phyloP scores from a whole-genome alignment of 768 basidiomycete genomes.

The Tylopilus vinaceipallidus region DNA sequence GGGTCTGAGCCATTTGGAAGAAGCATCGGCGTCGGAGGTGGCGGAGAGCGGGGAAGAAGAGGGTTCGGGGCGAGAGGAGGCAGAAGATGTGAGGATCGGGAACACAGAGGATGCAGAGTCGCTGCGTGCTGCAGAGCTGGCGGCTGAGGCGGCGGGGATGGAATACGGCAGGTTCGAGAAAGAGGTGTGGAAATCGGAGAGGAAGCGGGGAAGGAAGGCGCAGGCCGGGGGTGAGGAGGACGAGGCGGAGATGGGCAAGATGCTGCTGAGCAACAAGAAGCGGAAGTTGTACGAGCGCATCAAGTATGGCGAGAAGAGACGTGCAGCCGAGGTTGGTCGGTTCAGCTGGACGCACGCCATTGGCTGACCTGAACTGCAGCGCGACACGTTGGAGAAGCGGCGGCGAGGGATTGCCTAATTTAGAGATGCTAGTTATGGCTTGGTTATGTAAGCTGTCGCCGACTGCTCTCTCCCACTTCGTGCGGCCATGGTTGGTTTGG shows the following conservation, averaged over 20 bases:
- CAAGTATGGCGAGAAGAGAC: conserved; percentile 81
- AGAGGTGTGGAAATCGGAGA: conserved; percentile 61
- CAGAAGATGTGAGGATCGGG: conserved; percentile 30
- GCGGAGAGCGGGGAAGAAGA: conserved; percentile 29
- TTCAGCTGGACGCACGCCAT: not conserved
- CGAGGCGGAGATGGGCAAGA: conserved; percentile 92
- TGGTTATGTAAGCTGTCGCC: no score
- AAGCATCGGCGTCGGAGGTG: conserved; percentile 30
- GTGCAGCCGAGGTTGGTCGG: conserved; percentile 69
- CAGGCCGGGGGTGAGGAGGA: conserved; percentile 32
- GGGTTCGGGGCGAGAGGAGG: conserved; percentile 17
- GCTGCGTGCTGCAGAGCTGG: conserved; percentile 84
- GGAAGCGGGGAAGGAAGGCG: conserved; percentile 36
- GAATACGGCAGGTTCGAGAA: conserved; percentile 79
- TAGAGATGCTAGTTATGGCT: no score
- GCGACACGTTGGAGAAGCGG: conserved; percentile 57
- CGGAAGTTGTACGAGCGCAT: conserved; percentile 91
- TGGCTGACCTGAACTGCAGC: conserved; percentile 41
- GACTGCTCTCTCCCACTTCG: no score
- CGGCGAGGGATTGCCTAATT: conserved; percentile 51
- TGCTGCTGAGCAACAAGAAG: conserved; percentile 96
- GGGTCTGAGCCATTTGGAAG: conserved; percentile 25
- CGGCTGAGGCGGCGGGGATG: conserved; percentile 85
- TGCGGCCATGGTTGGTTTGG: conserved; percentile 37
- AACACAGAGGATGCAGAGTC: conserved; percentile 57